Evolutionary conservation across 352 stramenopile genomes (phyloP).

Genomic region (Phytophthora vignae): DNA sequence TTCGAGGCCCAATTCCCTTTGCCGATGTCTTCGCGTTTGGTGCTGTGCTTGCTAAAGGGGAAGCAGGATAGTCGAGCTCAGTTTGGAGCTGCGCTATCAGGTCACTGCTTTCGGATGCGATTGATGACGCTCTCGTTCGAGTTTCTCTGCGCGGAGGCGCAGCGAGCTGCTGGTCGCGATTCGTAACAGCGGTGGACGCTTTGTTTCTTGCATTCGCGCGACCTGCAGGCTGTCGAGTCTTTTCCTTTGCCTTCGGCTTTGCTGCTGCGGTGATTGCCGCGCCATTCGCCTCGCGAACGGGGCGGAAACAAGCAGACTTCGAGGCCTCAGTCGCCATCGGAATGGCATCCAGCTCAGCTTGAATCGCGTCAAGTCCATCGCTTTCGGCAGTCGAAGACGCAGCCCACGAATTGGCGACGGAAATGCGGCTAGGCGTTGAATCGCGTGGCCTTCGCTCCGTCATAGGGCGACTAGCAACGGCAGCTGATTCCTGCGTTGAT

Average conservation of each 20-base stretch:
- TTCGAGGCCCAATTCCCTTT: slow-evolving; percentile 4
- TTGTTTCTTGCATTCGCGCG: no score
- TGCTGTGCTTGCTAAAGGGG: not conserved
- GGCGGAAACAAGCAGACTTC: no score
- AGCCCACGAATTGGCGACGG: slow-evolving; percentile 23
- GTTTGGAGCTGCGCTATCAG: slow-evolving; percentile 43
- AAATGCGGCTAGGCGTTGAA: no score
- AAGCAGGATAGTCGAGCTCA: slow-evolving; percentile 28
- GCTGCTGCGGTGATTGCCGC: not conserved
- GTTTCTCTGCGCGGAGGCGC: slow-evolving; percentile 6
- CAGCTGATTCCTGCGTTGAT: slow-evolving; percentile 8
- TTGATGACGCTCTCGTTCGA: slow-evolving; percentile 23
- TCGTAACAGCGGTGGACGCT: no score
- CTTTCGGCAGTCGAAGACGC: slow-evolving; percentile 34
- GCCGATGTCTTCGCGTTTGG: not conserved
- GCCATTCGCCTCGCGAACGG: no score
- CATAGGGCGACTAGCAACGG: not conserved
- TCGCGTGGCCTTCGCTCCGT: no score
- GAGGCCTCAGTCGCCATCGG: slow-evolving; percentile 2
- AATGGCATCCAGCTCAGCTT: slow-evolving; percentile 42
- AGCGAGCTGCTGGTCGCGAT: no score
- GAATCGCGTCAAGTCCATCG: slow-evolving; percentile 38
- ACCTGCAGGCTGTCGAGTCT: slow-evolving; percentile 1
- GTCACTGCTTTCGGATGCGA: slow-evolving; percentile 40
- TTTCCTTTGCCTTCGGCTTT: slow-evolving; percentile 20